These are phyloP conservation scores for Brassica balearica DNA, from an alignment of 441 rosid species.

Conservation along the genomic window DNA sequence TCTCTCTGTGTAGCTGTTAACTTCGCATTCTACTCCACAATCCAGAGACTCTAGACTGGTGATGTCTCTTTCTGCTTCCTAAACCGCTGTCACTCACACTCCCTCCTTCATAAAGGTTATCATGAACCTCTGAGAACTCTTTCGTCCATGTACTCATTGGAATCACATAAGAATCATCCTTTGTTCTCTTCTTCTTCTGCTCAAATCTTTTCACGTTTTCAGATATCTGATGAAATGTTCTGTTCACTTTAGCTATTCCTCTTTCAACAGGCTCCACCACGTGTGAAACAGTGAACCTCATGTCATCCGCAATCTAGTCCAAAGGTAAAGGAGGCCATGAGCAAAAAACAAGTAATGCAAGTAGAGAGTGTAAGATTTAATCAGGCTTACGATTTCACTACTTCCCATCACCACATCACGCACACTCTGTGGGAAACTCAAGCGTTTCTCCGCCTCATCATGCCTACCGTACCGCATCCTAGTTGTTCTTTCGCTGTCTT, in stretches of 20 bases:
- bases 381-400: constrained; percentile 82
- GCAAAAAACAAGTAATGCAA: no score
- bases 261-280: constrained; percentile 97
- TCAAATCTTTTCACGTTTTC: constrained; percentile 85
- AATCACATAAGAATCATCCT: constrained; percentile 82
- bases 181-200: constrained; percentile 66
- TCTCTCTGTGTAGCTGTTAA: constrained; percentile 40
- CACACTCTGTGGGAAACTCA: constrained; percentile 96
- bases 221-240: constrained; percentile 81
- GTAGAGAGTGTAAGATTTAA: no score
- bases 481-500: constrained; percentile 78
- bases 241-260: constrained; percentile 87
- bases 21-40: constrained; percentile 49
- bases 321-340: neutral
- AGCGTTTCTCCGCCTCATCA: constrained; percentile 72
- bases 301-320: constrained; percentile 88
- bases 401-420: constrained; percentile 96
- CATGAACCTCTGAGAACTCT: constrained; percentile 85
- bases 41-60: constrained; percentile 47
- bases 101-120: constrained; percentile 64
- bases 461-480: constrained; percentile 58
- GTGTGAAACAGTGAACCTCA: constrained; percentile 96
- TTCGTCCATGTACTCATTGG: constrained; percentile 77
- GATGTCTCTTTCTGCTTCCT: constrained; percentile 57
- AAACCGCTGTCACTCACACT: constrained; percentile 93